phyloP scores from a whole-genome alignment of 2,329 filamentous ascomycete species.

The Polytolypa hystricis region DNA sequence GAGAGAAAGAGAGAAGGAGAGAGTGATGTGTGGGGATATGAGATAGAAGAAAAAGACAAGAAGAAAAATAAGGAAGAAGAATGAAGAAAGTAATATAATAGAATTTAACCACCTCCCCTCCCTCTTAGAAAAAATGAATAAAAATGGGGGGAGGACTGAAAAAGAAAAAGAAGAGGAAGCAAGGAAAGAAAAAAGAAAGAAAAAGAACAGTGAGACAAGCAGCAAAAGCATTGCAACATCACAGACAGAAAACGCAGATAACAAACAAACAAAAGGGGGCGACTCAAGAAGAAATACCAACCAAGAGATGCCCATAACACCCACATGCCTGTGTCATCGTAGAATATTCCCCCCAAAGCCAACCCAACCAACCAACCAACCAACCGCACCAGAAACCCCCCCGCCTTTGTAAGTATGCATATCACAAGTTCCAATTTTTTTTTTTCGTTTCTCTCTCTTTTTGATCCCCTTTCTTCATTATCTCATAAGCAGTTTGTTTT shows the following conservation, averaged over 20 bases:
- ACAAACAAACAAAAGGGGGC: too few species aligned
- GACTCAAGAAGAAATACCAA: neutral
- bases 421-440: too few species aligned
- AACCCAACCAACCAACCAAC: too few species aligned
- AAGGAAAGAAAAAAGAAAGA: neutral
- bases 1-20: conserved; percentile 1
- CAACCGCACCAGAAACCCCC: too few species aligned
- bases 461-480: conserved; percentile 8
- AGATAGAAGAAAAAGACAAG: neutral
- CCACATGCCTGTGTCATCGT: neutral
- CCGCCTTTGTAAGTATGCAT: too few species aligned
- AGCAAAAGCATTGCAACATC: too few species aligned
- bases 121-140: neutral
- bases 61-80: conserved; percentile 2
- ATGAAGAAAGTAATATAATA: conserved; percentile 14
- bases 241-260: too few species aligned
- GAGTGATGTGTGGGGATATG: conserved; percentile 1
- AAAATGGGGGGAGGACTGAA: too few species aligned
- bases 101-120: conserved; percentile 4
- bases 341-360: too few species aligned
- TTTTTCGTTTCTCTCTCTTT: conserved; percentile 1
- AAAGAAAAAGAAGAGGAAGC: conserved; percentile 1
- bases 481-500: conserved; percentile 5
- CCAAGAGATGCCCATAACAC: neutral
- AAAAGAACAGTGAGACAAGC: too few species aligned